These are phyloP conservation scores for Eurotiales sp. DNA, from an alignment of 2,329 filamentous ascomycete species.

Conservation along the genomic window DNA sequence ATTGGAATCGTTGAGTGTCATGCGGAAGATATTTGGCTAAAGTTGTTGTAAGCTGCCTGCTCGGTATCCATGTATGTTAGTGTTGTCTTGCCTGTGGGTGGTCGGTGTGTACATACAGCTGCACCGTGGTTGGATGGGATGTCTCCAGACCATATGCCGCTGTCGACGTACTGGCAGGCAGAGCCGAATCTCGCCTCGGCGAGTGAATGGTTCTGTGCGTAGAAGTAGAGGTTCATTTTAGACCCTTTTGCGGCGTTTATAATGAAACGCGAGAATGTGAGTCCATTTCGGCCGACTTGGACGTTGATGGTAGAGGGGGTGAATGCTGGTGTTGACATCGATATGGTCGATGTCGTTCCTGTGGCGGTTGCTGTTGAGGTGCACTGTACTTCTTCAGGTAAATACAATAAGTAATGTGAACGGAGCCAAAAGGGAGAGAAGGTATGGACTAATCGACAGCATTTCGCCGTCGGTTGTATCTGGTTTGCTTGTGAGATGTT, in stretches of 20 bases:
- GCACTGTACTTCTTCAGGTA: neutral
- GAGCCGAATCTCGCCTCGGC: constrained; percentile 55
- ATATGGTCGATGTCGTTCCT: no score
- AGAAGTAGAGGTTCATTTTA: constrained; percentile 55
- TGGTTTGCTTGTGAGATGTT: no score
- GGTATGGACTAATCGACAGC: no score
- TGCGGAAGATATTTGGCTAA: constrained; percentile 36
- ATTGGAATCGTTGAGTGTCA: constrained; percentile 43
- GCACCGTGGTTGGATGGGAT: neutral
- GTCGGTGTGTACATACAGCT: constrained; percentile 1
- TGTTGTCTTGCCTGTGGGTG: no score
- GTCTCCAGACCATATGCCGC: constrained; percentile 31
- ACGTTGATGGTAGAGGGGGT: constrained; percentile 20
- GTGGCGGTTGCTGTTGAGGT: no score
- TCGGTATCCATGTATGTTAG: no score
- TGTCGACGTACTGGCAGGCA: constrained; percentile 56
- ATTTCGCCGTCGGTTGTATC: no score
- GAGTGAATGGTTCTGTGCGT: constrained; percentile 62
- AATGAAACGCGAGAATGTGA: constrained; percentile 26
- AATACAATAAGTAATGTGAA: no score
- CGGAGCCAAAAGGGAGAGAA: no score
- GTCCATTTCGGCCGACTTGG: constrained; percentile 31
- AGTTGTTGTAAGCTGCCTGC: no score
- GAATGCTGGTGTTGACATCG: no score
- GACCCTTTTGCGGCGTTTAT: constrained; percentile 31